phyloP scores from a whole-genome alignment of 768 basidiomycete species.

The Mycena chlorophos region DNA sequence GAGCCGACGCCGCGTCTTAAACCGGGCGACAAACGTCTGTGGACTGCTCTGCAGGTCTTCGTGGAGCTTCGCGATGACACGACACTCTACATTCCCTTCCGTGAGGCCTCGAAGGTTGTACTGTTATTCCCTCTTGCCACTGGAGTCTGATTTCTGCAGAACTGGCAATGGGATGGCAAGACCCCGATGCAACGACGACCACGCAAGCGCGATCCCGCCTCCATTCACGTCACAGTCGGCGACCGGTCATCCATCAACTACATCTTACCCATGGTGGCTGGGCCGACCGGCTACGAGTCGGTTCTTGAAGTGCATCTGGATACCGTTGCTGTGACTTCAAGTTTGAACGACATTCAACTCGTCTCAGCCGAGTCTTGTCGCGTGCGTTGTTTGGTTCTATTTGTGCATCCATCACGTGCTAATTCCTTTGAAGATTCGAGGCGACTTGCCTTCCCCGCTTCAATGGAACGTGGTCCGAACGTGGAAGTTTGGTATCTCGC shows the following conservation, averaged over 20 bases:
- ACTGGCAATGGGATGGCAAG: slow-evolving; percentile 90
- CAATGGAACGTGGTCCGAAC: slow-evolving; percentile 78
- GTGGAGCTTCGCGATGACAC: slow-evolving; percentile 79
- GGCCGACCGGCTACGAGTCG: slow-evolving; percentile 73
- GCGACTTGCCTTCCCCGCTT: slow-evolving; percentile 77
- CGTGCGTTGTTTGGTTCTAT: slow-evolving; percentile 41
- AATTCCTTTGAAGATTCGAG: slow-evolving; percentile 49
- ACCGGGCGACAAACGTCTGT: slow-evolving; percentile 79
- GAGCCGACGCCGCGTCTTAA: slow-evolving; percentile 57
- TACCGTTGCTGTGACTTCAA: slow-evolving; percentile 73
- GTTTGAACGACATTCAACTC: slow-evolving; percentile 84
- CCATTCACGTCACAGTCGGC: slow-evolving; percentile 72
- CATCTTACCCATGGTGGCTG: slow-evolving; percentile 77
- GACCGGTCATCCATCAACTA: slow-evolving; percentile 86
- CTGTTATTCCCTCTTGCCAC: not conserved
- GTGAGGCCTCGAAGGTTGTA: slow-evolving; percentile 83
- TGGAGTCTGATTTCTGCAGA: slow-evolving; percentile 39
- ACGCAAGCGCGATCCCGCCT: slow-evolving; percentile 63
- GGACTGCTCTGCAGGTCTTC: slow-evolving; percentile 80
- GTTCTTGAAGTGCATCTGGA: slow-evolving; percentile 82
- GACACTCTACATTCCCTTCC: slow-evolving; percentile 81
- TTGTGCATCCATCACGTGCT: not conserved
- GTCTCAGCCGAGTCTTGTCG: slow-evolving; percentile 76
- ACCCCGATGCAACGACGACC: slow-evolving; percentile 47
- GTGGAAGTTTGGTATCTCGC: slow-evolving; percentile 75